Base-by-base conservation (phyloP, 805 yeast species). In the Cyberlindnera petersonii region DNA sequence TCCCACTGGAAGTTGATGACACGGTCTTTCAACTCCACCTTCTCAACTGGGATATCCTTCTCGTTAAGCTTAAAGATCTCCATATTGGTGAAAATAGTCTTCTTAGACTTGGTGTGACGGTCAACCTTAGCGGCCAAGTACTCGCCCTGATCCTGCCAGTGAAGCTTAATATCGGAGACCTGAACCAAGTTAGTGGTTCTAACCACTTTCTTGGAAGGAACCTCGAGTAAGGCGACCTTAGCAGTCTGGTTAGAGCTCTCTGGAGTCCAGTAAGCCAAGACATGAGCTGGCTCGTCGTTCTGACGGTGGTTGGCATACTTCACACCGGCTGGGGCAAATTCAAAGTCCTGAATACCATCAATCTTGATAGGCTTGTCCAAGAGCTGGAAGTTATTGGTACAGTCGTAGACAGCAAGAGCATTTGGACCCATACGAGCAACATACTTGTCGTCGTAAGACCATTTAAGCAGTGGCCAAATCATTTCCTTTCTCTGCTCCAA, bases 201-300 rank as follows among this genome's bases (percentile, higher is more conserved):
- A 46, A 93, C 64, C 33, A 88, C 79, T 61, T 79, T 74, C 62
- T 82, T 85, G 20, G 87, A 72, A 43, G 96, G 95, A 39, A 89
- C 75, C 56, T 86, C 87, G 79, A 93, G 82, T 47, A 93, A 67
- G 18, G 94, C 77, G 42, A 91, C 98, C 63, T 95, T 83, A 21
- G 98, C 97, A 31, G 96, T 84, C 70, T 89, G 96, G 65, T 93
- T 91, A 47, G 74, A 64, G 38, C 79, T 68, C 69, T 93, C 99
- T 39, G 99, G 99, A 33, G 96, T 88, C 98, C 98, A 93, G 70
- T 82, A 93, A 23, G 95, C 80, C 51, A 93, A 72, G 24, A 88
- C 67, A 53, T 81, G 81, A 40, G 80, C 79, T 38, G 73, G 74
- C 30, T 69, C 72, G 42, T 72, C 77, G 27, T 60, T 68, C 42